A percentile compares a stretch with the other conserved stretches of the same genome.
Evolutionary conservation across 2,329 filamentous ascomycete genomes (phyloP).

Genomic region (Penicillium crustosum): DNA sequence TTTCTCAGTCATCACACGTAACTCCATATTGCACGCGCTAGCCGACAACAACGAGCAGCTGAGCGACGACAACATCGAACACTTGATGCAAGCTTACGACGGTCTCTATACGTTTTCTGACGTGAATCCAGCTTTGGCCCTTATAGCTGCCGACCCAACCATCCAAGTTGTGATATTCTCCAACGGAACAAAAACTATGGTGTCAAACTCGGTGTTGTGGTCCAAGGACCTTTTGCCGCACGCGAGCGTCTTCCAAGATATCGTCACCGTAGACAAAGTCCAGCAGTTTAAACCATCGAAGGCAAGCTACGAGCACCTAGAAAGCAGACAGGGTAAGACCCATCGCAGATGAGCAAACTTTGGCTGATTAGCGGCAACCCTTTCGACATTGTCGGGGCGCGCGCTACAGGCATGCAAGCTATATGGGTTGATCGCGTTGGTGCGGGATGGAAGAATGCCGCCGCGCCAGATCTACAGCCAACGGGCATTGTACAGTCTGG

Average conservation of each 20-base stretch:
- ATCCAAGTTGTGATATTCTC: slow-evolving; percentile 65
- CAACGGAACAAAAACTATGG: slow-evolving; percentile 66
- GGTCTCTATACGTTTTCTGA: slow-evolving; percentile 65
- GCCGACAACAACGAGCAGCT: slow-evolving; percentile 56
- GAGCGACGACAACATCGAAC: slow-evolving; percentile 44
- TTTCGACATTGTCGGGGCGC: slow-evolving; percentile 69
- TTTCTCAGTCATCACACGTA: slow-evolving; percentile 64
- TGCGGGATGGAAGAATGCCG: slow-evolving; percentile 64
- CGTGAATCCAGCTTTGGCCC: slow-evolving; percentile 54
- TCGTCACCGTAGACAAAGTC: slow-evolving; percentile 63
- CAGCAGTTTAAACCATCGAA: slow-evolving; percentile 65
- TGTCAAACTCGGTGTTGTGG: slow-evolving; percentile 58
- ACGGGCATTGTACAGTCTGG: slow-evolving; percentile 57
- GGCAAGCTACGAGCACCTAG: slow-evolving; percentile 61
- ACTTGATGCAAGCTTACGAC: slow-evolving; percentile 65
- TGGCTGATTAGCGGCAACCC: slow-evolving; percentile 73
- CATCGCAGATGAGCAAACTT: slow-evolving; percentile 50
- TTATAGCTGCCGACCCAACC: slow-evolving; percentile 43
- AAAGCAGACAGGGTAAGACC: slow-evolving; percentile 49
- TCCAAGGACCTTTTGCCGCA: slow-evolving; percentile 58
- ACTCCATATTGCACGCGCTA: slow-evolving; percentile 63
- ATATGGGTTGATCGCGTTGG: slow-evolving; percentile 66
- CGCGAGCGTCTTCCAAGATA: slow-evolving; percentile 50
- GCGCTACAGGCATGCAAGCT: slow-evolving; percentile 60
- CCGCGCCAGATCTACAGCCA: slow-evolving; percentile 54